Evolutionary conservation across 192 early-diverging fungal genomes (phyloP).

Genomic region (Podila minutissima): DNA sequence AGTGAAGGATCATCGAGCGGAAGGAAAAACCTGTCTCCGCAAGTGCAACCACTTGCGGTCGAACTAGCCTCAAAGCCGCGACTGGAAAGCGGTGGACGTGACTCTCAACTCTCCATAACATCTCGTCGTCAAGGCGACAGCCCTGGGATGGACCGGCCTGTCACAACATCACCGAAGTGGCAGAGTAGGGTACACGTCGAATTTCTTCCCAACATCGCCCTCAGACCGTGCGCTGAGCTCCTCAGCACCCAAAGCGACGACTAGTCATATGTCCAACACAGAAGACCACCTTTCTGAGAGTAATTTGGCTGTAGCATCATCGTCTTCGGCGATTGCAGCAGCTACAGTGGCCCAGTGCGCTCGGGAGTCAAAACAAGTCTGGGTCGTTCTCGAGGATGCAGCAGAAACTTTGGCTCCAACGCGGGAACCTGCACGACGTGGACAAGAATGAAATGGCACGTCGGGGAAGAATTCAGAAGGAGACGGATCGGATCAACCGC

Average conservation of each 20-base stretch:
- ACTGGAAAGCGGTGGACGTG: too few relatives aligned
- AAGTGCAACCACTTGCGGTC: constrained; percentile 19
- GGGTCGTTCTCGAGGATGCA: constrained; percentile 40
- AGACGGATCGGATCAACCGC: constrained; percentile 42
- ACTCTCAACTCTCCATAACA: too few relatives aligned
- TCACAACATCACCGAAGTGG: constrained; percentile 27
- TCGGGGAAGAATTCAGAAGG: constrained; percentile 39
- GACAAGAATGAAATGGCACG: constrained; percentile 47
- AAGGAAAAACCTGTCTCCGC: constrained; percentile 11
- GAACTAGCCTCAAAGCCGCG: constrained; percentile 16
- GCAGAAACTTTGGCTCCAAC: constrained; percentile 47
- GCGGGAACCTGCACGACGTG: constrained; percentile 41
- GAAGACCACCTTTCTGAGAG: constrained; percentile 20
- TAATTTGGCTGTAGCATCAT: not conserved
- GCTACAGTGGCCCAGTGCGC: constrained; percentile 43
- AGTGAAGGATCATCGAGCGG: not conserved
- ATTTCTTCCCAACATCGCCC: constrained; percentile 38
- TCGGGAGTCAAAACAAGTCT: constrained; percentile 35
- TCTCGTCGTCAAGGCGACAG: not conserved
- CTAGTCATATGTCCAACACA: constrained; percentile 26
- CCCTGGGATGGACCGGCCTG: constrained; percentile 20
- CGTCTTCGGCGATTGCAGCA: constrained; percentile 33
- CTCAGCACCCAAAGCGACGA: constrained; percentile 37
- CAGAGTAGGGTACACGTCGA: constrained; percentile 25
- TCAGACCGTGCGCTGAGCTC: constrained; percentile 33